These are phyloP conservation scores for Rhododendron molle DNA, from an alignment of 148 eudicot species.

Conservation along the genomic window DNA sequence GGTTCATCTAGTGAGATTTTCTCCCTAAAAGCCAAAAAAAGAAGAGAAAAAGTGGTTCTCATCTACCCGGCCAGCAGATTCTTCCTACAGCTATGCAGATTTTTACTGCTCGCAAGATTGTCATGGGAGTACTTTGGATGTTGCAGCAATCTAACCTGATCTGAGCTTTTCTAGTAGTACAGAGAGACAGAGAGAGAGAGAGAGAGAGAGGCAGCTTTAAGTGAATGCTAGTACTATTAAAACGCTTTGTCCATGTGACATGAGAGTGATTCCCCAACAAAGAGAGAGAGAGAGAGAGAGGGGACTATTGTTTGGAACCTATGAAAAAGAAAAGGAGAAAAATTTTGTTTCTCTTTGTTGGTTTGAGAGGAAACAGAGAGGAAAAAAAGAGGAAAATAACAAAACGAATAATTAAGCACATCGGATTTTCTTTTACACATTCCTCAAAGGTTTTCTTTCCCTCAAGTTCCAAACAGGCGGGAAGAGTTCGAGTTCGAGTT, in stretches of 20 bases:
- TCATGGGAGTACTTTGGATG: background rate
- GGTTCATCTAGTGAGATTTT: background rate
- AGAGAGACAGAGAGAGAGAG: background rate
- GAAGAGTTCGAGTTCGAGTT: too few relatives aligned
- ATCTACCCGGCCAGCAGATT: background rate
- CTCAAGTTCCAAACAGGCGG: too few relatives aligned
- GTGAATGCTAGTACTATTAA: background rate
- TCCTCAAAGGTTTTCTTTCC: background rate
- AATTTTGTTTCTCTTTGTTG: too few relatives aligned
- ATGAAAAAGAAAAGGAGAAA: too few relatives aligned
- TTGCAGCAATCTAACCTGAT: background rate
- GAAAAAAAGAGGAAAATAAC: too few relatives aligned
- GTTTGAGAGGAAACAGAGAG: background rate
- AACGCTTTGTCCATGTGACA: background rate
- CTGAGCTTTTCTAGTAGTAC: background rate
- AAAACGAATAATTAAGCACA: background rate
- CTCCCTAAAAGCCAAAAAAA: background rate
- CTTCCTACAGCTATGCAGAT: background rate
- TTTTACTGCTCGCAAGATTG: background rate
- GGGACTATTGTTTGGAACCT: too few relatives aligned
- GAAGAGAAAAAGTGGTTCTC: background rate
- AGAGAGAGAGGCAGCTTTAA: background rate
- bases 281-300: background rate
- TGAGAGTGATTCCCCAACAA: background rate
- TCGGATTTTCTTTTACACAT: background rate